A percentile compares a stretch with the other conserved stretches of the same genome.
phyloP scores from a whole-genome alignment of 2,329 filamentous ascomycete genomes.

The Neofusicoccum umdonicola region DNA sequence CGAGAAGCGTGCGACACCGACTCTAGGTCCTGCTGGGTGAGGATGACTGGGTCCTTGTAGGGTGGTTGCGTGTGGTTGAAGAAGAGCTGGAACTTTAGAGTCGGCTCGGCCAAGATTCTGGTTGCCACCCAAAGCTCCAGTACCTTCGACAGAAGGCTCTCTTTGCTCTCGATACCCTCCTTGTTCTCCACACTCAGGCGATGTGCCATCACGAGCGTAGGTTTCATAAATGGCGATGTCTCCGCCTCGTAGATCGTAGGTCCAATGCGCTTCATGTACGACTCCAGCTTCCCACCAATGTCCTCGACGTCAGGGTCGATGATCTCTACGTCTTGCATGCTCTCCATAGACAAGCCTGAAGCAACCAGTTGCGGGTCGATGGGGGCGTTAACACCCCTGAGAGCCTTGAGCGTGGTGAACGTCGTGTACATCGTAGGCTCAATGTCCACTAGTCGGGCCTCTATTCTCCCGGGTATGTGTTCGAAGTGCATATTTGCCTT shows the following conservation, averaged over 20 bases:
- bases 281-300: conserved; percentile 51
- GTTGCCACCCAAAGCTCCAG: conserved; percentile 59
- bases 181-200: conserved; percentile 31
- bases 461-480: conserved; percentile 51
- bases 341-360: conserved; percentile 13
- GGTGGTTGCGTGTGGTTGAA: conserved; percentile 43
- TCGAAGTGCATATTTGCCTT: conserved; percentile 50
- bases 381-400: conserved; percentile 27
- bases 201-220: conserved; percentile 43
- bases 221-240: conserved; percentile 50
- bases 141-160: conserved; percentile 49
- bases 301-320: conserved; percentile 52
- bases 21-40: conserved; percentile 21
- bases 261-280: conserved; percentile 52
- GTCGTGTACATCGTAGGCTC: conserved; percentile 47
- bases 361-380: conserved; percentile 38
- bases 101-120: conserved; percentile 51
- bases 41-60: conserved; percentile 29
- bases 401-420: conserved; percentile 44
- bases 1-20: conserved; percentile 4
- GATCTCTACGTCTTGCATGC: conserved; percentile 35
- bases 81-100: conserved; percentile 50
- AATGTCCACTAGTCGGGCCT: conserved; percentile 50
- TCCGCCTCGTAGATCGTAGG: conserved; percentile 49
- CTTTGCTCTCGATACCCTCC: conserved; percentile 23